Percentiles rank a stretch among this genome's conserved stretches.
phyloP scores from a whole-genome alignment of 352 stramenopile genomes.

The Phytophthora hybrid region DNA sequence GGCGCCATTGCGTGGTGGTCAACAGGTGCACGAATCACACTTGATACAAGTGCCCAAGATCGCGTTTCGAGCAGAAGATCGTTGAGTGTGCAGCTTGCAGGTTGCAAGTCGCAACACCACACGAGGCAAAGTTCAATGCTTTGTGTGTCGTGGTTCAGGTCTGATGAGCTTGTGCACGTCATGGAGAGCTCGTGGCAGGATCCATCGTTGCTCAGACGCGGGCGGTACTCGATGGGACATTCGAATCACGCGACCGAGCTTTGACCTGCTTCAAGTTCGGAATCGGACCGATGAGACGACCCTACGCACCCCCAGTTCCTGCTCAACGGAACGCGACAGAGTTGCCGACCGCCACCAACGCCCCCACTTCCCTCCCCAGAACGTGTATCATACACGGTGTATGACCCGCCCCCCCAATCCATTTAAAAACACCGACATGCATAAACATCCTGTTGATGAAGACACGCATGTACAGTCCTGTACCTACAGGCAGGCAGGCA shows the following conservation, averaged over 20 bases:
- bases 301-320: too few relatives aligned
- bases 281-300: background rate
- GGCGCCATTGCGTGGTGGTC: background rate
- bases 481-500: too few relatives aligned
- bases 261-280: conserved; percentile 22
- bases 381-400: too few relatives aligned
- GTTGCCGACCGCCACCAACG: background rate
- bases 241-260: background rate
- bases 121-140: background rate
- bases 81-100: background rate
- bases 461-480: too few relatives aligned
- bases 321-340: background rate
- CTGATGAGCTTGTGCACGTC: background rate
- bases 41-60: conserved; percentile 19
- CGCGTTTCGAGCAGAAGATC: conserved; percentile 11
- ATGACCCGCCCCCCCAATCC: background rate
- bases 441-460: background rate
- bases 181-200: conserved; percentile 13
- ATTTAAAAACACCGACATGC: background rate
- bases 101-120: background rate
- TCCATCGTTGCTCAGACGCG: conserved; percentile 21
- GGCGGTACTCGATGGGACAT: conserved; percentile 27
- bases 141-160: background rate
- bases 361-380: background rate
- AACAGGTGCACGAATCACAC: conserved; percentile 5